A percentile compares a stretch with the other conserved stretches of the same genome.
Conservation (phyloP, 2,329 filamentous ascomycete species). For the Fusarium domesticum region DNA sequence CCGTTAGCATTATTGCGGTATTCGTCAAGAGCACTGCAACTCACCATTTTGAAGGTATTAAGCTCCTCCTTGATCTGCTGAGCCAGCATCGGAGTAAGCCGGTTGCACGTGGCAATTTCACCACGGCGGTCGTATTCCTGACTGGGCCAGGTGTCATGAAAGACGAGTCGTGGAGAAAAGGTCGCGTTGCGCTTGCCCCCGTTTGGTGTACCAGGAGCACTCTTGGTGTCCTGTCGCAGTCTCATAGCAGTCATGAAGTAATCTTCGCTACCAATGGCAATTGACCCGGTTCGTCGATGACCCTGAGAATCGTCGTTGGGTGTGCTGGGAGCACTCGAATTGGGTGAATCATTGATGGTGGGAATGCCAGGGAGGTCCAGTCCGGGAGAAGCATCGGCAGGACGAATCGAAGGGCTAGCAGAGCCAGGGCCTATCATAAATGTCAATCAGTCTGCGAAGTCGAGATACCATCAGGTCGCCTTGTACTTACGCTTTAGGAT, state of each 20-base stretch:
- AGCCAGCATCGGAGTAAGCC: constrained; percentile 91
- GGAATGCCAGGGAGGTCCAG: constrained; percentile 61
- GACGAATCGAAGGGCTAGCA: constrained; percentile 63
- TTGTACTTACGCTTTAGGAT: constrained; percentile 77
- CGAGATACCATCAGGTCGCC: neutral
- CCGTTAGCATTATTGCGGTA: constrained; percentile 37
- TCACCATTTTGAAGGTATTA: constrained; percentile 94
- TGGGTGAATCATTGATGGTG: constrained; percentile 71
- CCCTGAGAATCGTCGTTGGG: constrained; percentile 72
- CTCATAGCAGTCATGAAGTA: constrained; percentile 81
- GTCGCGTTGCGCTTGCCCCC: constrained; percentile 62
- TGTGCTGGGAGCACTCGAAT: constrained; percentile 83
- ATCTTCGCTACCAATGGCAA: constrained; percentile 77
- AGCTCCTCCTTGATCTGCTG: constrained; percentile 99
- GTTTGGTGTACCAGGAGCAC: constrained; percentile 74
- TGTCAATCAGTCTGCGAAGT: constrained; percentile 12
- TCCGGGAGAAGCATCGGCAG: constrained; percentile 54
- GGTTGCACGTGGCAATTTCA: constrained; percentile 96
- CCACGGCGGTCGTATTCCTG: constrained; percentile 94
- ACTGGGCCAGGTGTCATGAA: constrained; percentile 94
- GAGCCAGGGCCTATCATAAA: constrained; percentile 49
- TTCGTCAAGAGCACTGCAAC: constrained; percentile 3
- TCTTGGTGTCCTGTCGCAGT: constrained; percentile 73
- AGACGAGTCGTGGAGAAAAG: constrained; percentile 91
- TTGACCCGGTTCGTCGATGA: constrained; percentile 65